These are phyloP conservation scores for Dactylellina sp. DNA, from an alignment of 2,329 filamentous ascomycete genomes.

Conservation along the genomic window DNA sequence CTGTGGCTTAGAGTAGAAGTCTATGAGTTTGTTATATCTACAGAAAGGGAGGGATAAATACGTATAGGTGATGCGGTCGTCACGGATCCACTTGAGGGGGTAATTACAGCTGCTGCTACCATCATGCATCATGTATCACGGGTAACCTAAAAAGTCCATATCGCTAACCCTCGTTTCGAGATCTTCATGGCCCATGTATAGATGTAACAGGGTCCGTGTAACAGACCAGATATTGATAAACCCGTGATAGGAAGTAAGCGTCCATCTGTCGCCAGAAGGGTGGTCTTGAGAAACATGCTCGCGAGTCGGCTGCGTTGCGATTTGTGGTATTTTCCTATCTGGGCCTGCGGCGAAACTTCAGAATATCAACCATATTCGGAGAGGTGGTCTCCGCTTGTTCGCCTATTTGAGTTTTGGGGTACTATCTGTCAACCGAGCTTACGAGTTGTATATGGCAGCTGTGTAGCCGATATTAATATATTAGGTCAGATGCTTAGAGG, in stretches of 20 bases:
- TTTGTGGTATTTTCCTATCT: slow-evolving; percentile 25
- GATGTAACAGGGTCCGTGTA: not conserved
- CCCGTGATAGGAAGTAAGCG: not conserved
- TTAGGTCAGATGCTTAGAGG: too few species aligned
- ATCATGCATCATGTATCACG: too few species aligned
- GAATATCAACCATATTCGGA: slow-evolving; percentile 2
- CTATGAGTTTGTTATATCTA: too few species aligned
- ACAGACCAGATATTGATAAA: slow-evolving; percentile 2
- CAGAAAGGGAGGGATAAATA: too few species aligned
- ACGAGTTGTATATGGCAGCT: not conserved
- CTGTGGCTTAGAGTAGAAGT: too few species aligned
- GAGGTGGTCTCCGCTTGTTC: not conserved
- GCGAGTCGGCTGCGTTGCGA: slow-evolving; percentile 28
- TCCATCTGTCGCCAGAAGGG: not conserved
- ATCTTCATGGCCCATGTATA: not conserved
- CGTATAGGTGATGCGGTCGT: too few species aligned
- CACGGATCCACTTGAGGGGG: too few species aligned
- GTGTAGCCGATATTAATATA: too few species aligned
- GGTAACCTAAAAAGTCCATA: too few species aligned
- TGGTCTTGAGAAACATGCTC: not conserved
- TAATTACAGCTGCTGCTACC: too few species aligned
- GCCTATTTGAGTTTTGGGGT: not conserved
- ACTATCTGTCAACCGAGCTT: not conserved
- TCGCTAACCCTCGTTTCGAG: not conserved
- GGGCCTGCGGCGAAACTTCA: slow-evolving; percentile 5